phyloP scores from a whole-genome alignment of 805 yeast species.

The Monosporozyma siamensis region DNA sequence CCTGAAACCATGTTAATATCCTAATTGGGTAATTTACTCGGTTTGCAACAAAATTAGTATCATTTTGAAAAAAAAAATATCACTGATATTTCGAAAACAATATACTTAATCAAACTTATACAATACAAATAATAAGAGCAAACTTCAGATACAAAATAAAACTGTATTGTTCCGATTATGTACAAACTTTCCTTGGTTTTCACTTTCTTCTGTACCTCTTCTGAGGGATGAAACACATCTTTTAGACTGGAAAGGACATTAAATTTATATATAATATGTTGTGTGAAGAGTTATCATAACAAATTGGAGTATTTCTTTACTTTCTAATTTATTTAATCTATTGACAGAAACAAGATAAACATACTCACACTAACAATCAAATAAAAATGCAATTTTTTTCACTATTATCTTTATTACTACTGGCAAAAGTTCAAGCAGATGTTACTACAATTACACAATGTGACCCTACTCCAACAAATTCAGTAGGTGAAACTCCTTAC shows the following conservation, averaged over 20 bases:
- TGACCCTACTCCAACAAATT: slow-evolving; percentile 16
- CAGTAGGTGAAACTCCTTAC: slow-evolving; percentile 21
- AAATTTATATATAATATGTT: not conserved
- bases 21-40: slow-evolving; percentile 3
- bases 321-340: too few relatives aligned
- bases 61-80: not conserved
- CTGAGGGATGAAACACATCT: not conserved
- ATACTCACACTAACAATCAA: too few relatives aligned
- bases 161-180: too few relatives aligned
- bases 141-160: too few relatives aligned
- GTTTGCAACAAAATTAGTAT: not conserved
- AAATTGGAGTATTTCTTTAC: too few relatives aligned
- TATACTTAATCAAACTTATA: too few relatives aligned
- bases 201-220: too few relatives aligned
- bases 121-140: too few relatives aligned
- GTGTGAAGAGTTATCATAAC: too few relatives aligned
- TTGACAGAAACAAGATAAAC: too few relatives aligned
- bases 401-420: not conserved
- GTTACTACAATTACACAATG: slow-evolving; percentile 9
- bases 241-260: too few relatives aligned
- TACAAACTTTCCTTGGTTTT: not conserved
- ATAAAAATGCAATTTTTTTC: slow-evolving; percentile 1
- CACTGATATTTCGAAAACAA: too few relatives aligned
- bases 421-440: slow-evolving; percentile 2
- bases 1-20: slow-evolving; percentile 4